Base-by-base conservation (phyloP, 129 eudicot species). In the Glebionis coronaria region DNA sequence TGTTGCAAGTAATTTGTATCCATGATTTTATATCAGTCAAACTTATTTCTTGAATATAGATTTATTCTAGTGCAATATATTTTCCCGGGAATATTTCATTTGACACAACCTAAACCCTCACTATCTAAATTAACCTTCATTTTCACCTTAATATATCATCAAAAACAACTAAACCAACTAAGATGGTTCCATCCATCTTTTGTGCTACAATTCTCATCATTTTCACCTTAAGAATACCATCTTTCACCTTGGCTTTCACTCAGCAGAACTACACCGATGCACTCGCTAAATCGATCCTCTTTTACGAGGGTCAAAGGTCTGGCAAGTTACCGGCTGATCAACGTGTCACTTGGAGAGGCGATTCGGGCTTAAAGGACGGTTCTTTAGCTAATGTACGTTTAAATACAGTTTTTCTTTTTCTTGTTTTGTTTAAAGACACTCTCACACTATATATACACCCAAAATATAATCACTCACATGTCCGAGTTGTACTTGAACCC, bases 231-330 rank as follows among this genome's bases (percentile, higher is more conserved):
- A 23, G 67, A 18, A 13, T 76, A 40, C 60, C 9, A 56, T 51
- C 84, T 50, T 74, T 75, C 50, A 29, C 70, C 62, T 63, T 54
- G 28, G 82, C 92, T 68, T 88, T 93, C 83, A 86, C 86, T 62
- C 27, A 87, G 79, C 76, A 73, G 45, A 85, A 91, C 27, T 91
- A 91, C 54, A 46, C 75, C 0, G 68, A 70, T 38, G 97, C 97
- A 35, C 88, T 91, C 29, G 73, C 84, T 11, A 91, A 91, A 73
- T 87, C 95, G 0, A 79, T 91, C 47, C 70, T 87, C 56, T 91
- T 91, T 67, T 91, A 80, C 56, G 90, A 91, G 44, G 95, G 93
- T 16, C 97, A 91, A 77, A 76, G 97, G 56, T 91, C 97, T 5
- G 97, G 97, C 19, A 75, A 64, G 71, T 63, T 88, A 11, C 93